Conservation (phyloP, 2,329 filamentous ascomycete genomes). For the Aureobasidium sp. region DNA sequence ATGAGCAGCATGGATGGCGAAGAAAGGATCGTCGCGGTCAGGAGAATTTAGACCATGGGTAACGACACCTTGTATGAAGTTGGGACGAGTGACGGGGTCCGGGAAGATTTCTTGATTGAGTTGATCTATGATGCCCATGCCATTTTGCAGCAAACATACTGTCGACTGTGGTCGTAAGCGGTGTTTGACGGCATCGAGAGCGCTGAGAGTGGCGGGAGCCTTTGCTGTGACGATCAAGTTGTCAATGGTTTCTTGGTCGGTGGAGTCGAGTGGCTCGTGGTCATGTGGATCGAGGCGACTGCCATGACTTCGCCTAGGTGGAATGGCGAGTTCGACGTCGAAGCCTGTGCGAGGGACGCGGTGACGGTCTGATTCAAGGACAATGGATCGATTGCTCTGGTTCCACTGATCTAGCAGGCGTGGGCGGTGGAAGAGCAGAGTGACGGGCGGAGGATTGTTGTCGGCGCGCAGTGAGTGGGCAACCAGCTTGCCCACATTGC, state of each 20-base stretch:
- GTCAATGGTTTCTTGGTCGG: constrained; percentile 45
- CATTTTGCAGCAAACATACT: constrained; percentile 70
- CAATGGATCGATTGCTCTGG: constrained; percentile 38
- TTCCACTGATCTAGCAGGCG: constrained; percentile 41
- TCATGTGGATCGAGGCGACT: neutral
- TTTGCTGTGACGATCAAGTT: constrained; percentile 78
- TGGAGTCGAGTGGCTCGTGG: neutral
- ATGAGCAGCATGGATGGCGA: constrained; percentile 50
- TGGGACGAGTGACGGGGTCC: constrained; percentile 57
- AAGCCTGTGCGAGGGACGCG: constrained; percentile 34
- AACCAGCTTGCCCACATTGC: constrained; percentile 73
- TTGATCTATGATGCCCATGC: constrained; percentile 75
- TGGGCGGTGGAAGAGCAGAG: constrained; percentile 64
- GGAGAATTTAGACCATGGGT: constrained; percentile 49
- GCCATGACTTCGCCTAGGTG: constrained; percentile 15
- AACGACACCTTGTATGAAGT: constrained; percentile 65
- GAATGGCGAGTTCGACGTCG: constrained; percentile 38
- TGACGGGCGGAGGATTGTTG: constrained; percentile 61
- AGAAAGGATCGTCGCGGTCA: constrained; percentile 38
- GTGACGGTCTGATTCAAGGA: constrained; percentile 38
- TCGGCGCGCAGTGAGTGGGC: constrained; percentile 63
- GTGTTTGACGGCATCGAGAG: constrained; percentile 58
- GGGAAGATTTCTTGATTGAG: constrained; percentile 66
- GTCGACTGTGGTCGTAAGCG: constrained; percentile 63
- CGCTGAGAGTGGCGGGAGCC: constrained; percentile 58